Evolutionary conservation across 23 red algal genomes (phyloP).

Genomic region (Pyropia yezoensis): DNA sequence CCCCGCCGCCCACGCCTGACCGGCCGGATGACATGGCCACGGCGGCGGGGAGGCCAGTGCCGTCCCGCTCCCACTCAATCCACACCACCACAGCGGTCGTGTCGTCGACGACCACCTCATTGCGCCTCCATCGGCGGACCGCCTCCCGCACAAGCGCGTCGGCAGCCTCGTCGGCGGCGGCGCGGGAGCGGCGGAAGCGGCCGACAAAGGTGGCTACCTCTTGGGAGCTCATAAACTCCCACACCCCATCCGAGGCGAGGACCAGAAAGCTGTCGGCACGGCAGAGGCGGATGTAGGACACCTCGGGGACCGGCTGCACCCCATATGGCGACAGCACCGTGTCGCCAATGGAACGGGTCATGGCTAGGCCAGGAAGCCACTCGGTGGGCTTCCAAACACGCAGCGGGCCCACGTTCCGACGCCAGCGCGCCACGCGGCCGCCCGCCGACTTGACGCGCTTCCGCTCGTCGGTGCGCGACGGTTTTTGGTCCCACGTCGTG

Average conservation of each 20-base stretch:
- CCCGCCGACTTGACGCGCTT: slow-evolving; percentile 60
- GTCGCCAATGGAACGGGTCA: slow-evolving; percentile 94
- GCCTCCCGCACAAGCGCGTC: slow-evolving; percentile 92
- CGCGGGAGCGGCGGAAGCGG: slow-evolving; percentile 30
- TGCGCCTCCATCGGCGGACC: slow-evolving; percentile 66
- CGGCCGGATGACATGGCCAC: too few relatives aligned
- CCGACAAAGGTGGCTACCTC: slow-evolving; percentile 82
- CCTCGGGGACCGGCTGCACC: slow-evolving; percentile 74
- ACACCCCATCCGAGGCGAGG: slow-evolving; percentile 83
- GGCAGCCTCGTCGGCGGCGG: slow-evolving; percentile 38
- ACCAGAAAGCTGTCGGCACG: slow-evolving; percentile 64
- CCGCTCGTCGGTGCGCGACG: slow-evolving; percentile 70
- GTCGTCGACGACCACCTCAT: slow-evolving; percentile 94
- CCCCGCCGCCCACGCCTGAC: slow-evolving; percentile 5
- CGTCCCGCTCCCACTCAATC: slow-evolving; percentile 52
- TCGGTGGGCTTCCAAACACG: slow-evolving; percentile 82
- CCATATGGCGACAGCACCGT: slow-evolving; percentile 66
- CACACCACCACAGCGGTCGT: slow-evolving; percentile 87
- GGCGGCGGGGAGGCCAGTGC: not conserved
- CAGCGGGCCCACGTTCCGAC: slow-evolving; percentile 63
- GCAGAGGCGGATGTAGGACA: slow-evolving; percentile 47
- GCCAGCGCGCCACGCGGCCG: slow-evolving; percentile 79
- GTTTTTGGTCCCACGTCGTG: slow-evolving; percentile 70
- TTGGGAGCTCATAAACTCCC: slow-evolving; percentile 90
- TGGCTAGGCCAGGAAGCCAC: slow-evolving; percentile 88